Evolutionary conservation across 2,329 filamentous ascomycete species (phyloP).

Genomic region (Neoascochyta sp.): DNA sequence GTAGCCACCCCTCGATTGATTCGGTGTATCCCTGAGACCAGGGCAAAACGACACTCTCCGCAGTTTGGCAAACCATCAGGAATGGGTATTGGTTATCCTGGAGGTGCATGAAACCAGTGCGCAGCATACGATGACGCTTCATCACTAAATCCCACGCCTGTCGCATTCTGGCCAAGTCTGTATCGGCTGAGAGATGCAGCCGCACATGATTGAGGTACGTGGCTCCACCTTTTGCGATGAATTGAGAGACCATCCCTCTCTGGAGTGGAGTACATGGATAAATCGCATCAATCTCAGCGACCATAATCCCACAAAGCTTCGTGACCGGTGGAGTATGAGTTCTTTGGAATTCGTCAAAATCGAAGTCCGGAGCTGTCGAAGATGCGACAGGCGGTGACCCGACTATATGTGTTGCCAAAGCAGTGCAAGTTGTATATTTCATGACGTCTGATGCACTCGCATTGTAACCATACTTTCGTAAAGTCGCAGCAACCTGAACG

Average conservation of each 20-base stretch:
- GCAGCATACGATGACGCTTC: constrained; percentile 64
- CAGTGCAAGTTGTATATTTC: constrained; percentile 44
- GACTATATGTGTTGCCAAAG: constrained; percentile 28
- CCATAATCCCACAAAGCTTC: constrained; percentile 26
- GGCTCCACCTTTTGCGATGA: constrained; percentile 60
- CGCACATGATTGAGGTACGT: constrained; percentile 74
- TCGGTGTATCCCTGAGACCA: constrained; percentile 15
- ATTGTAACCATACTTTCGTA: constrained; percentile 58
- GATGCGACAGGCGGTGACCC: background rate
- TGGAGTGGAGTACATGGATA: constrained; percentile 79
- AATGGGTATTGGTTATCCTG: constrained; percentile 61
- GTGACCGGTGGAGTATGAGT: constrained; percentile 38
- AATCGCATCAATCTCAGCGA: constrained; percentile 52
- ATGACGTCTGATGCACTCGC: constrained; percentile 72
- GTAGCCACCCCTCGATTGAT: constrained; percentile 19
- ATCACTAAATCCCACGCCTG: constrained; percentile 59
- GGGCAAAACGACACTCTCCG: constrained; percentile 36
- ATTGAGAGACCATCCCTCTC: constrained; percentile 73
- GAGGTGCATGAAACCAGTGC: constrained; percentile 67
- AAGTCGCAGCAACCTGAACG: constrained; percentile 65
- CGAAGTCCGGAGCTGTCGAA: constrained; percentile 22
- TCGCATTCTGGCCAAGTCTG: constrained; percentile 45
- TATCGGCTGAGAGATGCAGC: constrained; percentile 46
- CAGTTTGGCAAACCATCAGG: constrained; percentile 66
- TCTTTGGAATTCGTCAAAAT: constrained; percentile 53